Base-by-base conservation (phyloP, 352 stramenopile genomes). In the Globisporangium echinulatum region DNA sequence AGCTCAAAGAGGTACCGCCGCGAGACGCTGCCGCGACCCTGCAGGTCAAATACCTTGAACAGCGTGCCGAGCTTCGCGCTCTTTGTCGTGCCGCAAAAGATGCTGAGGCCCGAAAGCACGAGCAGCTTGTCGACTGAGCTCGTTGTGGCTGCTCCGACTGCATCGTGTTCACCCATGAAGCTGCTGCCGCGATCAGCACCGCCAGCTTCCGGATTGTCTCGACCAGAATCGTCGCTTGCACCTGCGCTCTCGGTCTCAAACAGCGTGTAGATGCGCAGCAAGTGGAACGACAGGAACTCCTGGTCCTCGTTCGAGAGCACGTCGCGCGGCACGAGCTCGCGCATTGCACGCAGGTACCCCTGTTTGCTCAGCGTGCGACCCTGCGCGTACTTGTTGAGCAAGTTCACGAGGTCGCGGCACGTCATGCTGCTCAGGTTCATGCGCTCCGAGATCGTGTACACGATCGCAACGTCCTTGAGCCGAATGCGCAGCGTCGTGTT, bases 1-100 rank as follows among this genome's bases (percentile, higher is more conserved):
- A 93, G 67, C 61, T 93, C 84, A 58, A 91, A 95, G 37, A 95
- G 66, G 49, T 86, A 80, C 1, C 85, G 77, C 0, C 85, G 78
- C 17, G 77, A 85, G 1, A 95, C 80, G 25, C 74, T 75, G 0
- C 83, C 84, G 49, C 85, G 71, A 11, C 72, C 66, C 7, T 87
- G 83, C 2, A 68, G 67, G 25, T 90, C 82, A 49, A 92, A 92
- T 3, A 94, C 61, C 52, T 86, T 89, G 56, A 96, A 97, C 11
- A 96, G 56, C 11, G 92, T 83, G 2, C 87, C 79, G 2, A 99
- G 79, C 62, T 99, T 99, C 2, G 79, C 81, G 66, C 91, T 98
- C 66, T 99, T 99, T 11, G 93, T 97, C 3, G 91, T 96, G 11
- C 87, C 90, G 58, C 92, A 98, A 48, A 99, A 88, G 15, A 99